These are phyloP conservation scores for Diddensiella transvaalensis DNA, from an alignment of 805 yeast genomes.

Conservation along the genomic window DNA sequence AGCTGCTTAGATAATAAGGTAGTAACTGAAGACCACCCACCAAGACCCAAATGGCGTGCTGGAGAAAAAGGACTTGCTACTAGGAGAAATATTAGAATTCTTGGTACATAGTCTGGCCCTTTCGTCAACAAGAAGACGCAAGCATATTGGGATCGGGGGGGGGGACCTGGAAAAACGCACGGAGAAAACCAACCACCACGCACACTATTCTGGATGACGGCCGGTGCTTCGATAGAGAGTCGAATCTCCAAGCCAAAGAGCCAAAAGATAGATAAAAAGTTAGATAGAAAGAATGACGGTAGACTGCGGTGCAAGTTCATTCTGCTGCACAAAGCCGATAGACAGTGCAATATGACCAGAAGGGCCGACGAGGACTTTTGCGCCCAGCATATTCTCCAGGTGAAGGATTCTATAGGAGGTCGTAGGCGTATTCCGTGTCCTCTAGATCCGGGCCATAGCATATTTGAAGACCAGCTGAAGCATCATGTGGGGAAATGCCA, in stretches of 20 bases:
- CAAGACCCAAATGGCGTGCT: too few relatives aligned
- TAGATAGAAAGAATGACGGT: not conserved
- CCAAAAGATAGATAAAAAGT: not conserved
- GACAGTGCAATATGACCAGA: slow-evolving; percentile 61
- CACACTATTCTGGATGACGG: too few relatives aligned
- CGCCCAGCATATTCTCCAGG: slow-evolving; percentile 52
- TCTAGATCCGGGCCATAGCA: slow-evolving; percentile 67
- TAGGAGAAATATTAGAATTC: too few relatives aligned
- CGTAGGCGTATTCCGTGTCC: slow-evolving; percentile 66
- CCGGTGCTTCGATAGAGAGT: too few relatives aligned
- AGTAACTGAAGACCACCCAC: too few relatives aligned
- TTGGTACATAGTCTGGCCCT: too few relatives aligned
- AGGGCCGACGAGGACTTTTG: slow-evolving; percentile 50
- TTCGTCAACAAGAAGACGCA: too few relatives aligned
- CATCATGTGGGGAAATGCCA: slow-evolving; percentile 60
- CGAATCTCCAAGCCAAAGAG: not conserved
- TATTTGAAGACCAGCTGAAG: slow-evolving; percentile 56
- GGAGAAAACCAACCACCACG: too few relatives aligned
- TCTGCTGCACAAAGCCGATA: slow-evolving; percentile 40
- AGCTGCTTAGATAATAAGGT: too few relatives aligned
- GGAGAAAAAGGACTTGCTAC: too few relatives aligned
- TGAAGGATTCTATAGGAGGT: slow-evolving; percentile 27
- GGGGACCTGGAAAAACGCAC: too few relatives aligned
- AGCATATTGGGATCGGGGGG: too few relatives aligned
- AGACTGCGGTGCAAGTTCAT: slow-evolving; percentile 22